phyloP scores from a whole-genome alignment of 139 green algal species.

The Nannochloris sp. region DNA sequence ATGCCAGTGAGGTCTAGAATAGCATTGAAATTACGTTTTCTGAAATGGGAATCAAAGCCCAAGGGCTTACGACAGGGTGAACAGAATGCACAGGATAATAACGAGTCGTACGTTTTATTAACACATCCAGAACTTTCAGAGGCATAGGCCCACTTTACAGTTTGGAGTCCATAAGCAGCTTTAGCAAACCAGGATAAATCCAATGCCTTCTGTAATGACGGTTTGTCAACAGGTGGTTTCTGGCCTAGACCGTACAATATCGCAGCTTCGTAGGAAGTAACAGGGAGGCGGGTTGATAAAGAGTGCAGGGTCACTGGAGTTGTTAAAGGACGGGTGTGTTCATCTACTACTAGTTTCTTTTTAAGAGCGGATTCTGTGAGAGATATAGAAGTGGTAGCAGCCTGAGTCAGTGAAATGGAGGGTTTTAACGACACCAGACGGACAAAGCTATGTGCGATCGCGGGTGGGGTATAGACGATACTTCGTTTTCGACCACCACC shows the following conservation, averaged over 20 bases:
- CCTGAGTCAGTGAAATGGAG: no score
- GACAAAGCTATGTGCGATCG: background rate
- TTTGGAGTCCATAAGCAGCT: slow-evolving; percentile 26
- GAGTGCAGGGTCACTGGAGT: background rate
- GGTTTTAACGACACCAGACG: background rate
- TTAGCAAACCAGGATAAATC: slow-evolving; percentile 19
- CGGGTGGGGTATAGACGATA: background rate
- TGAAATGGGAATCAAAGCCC: slow-evolving; percentile 9
- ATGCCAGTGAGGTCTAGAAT: slow-evolving; percentile 26
- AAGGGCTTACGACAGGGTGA: slow-evolving; percentile 1
- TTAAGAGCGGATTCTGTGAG: no score
- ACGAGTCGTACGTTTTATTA: background rate
- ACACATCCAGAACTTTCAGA: background rate
- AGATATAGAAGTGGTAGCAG: no score
- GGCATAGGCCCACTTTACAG: slow-evolving; percentile 16
- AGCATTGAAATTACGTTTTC: slow-evolving; percentile 27
- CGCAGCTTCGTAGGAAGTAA: background rate
- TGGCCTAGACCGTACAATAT: background rate
- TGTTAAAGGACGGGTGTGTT: background rate
- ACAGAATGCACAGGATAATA: background rate
- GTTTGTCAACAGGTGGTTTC: background rate
- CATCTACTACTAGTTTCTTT: background rate
- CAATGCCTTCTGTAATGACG: slow-evolving; percentile 2
- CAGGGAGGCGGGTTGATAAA: background rate
- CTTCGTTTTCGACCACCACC: no score